Base-by-base conservation (phyloP, 2,329 filamentous ascomycete species). In the Exophiala sp. region DNA sequence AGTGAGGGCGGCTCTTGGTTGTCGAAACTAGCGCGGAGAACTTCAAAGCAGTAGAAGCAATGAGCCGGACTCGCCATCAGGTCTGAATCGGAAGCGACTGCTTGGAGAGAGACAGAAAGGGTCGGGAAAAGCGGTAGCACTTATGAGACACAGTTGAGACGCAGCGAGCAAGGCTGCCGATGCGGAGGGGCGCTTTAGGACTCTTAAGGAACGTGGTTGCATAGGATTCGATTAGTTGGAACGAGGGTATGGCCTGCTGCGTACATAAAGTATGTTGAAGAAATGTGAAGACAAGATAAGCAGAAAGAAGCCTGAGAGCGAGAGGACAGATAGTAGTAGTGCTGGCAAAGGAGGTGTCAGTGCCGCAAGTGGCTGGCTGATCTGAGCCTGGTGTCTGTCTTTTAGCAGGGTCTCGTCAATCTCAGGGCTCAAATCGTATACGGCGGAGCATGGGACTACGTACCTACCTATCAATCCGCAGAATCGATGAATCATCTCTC, bases 21-120 rank as follows among this genome's bases (percentile, higher is more conserved):
- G 59, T 88, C 79, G 59, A 95, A 86, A 53, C 82, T 79, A 46
- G 90, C 85, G 43, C 81, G 77, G 30, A 98, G 81, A 34, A 77
- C 77, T 70, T 98, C 93, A 75, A 98, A 97, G 74, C 90, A 96
- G 70, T 84, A 90, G 63, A 91, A 82, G 69, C 90, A 96, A 70
- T 97, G 91, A 52, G 83, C 84, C 62, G 80, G 71, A 50, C 85
- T 85, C 42, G 93, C 91, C 91, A 97, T 97, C 32, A 42, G 39
- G 44, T 40, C 19, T 21, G 13, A n/a, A 10, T 9, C 13, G 39
- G 41, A 11, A 35, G 27, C 6, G 38, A 11, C 23, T 9, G n/a
- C 39, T 40, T 21, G 11, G 29, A 32, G 29, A 37, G 29, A 14
- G 24, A 27, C 10, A 5, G 24, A 27, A 38, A 19, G 13, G 24